These are phyloP conservation scores for Nicotiana tomentosiformis DNA, from an alignment of 257 asterid species.

Conservation along the genomic window DNA sequence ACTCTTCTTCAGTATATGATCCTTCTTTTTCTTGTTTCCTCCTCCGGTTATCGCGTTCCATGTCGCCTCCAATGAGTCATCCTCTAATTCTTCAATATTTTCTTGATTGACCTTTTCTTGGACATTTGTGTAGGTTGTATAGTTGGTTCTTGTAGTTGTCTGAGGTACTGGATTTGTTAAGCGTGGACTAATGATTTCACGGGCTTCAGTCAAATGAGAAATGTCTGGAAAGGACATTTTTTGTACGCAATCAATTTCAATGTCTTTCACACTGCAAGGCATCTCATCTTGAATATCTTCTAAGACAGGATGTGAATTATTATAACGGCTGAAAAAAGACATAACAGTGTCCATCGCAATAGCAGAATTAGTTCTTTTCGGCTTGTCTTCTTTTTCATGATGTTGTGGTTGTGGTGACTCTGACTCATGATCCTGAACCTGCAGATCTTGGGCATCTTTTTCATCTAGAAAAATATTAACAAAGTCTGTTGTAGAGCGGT, in stretches of 20 bases:
- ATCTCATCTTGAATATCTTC: background rate
- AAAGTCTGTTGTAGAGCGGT: constrained; percentile 15
- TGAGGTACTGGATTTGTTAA: constrained; percentile 9
- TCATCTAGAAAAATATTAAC: background rate
- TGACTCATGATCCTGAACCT: background rate
- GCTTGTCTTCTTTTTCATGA: background rate
- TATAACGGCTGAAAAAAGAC: background rate
- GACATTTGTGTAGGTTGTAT: background rate
- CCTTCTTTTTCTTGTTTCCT: constrained; percentile 10
- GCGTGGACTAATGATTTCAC: background rate
- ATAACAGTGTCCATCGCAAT: background rate
- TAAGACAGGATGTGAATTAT: background rate
- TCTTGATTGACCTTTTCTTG: background rate
- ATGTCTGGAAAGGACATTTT: background rate
- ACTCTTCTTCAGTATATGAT: constrained; percentile 33
- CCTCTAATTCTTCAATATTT: background rate
- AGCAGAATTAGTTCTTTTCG: background rate
- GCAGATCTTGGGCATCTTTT: background rate
- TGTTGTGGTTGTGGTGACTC: background rate
- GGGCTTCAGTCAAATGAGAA: background rate
- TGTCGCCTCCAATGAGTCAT: constrained; percentile 52
- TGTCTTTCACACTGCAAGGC: background rate
- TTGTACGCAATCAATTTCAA: background rate
- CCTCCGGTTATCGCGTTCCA: constrained; percentile 54
- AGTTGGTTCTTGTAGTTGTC: background rate